Evolutionary conservation across 208 protist genomes (phyloP), one percentile per base, ranked within the genome.

Genomic region (Acanthamoeba polyphaga): DNA sequence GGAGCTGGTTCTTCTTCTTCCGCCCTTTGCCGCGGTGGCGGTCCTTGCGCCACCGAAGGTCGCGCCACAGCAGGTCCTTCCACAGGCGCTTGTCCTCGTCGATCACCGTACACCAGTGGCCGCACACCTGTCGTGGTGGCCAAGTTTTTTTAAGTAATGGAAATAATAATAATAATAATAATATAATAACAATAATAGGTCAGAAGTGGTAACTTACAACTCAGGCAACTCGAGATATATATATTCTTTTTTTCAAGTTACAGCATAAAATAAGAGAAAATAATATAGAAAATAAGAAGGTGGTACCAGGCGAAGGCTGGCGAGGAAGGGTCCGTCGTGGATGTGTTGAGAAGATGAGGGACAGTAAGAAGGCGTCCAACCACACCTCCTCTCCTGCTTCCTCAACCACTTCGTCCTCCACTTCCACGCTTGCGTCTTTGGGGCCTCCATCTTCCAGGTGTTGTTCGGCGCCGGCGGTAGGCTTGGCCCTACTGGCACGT

Each of bases 11-110:
- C 38, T 78, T 78, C 70, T 78, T 78, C 9, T 6, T 27, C 6
- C 70, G 24, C 9, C 70, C 70, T 17, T 78, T 78, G 70, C 70
- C 70, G 7, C 29, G 8, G 32, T 22, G 24, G 24, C 62, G 17
- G 62, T 68, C 62, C 38, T 78, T 78, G 70, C 70, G 70, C 70
- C 70, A 78, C 22, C 19, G 6, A 24, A 78, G 49, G 70, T 78
- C 70, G 12, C 12, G 24, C 70, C 24, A 78, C 32, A 78, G 29
- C 12, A 78, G 70, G 29, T 34, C 29, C 70, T 78, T 78, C 70
- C 70, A 78, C 70, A 78, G 70, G n/a, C 70, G 70, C 70, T 78
- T 78, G 70, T 78, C 70, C 70, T 78, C 70, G 19, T 78, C 29
- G 70, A 78, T 78, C 70, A 78, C 32, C 15, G 1, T 6, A 6